Conservation (phyloP, 164 flowering plant genomes). For the Umbilicus rupestris region DNA sequence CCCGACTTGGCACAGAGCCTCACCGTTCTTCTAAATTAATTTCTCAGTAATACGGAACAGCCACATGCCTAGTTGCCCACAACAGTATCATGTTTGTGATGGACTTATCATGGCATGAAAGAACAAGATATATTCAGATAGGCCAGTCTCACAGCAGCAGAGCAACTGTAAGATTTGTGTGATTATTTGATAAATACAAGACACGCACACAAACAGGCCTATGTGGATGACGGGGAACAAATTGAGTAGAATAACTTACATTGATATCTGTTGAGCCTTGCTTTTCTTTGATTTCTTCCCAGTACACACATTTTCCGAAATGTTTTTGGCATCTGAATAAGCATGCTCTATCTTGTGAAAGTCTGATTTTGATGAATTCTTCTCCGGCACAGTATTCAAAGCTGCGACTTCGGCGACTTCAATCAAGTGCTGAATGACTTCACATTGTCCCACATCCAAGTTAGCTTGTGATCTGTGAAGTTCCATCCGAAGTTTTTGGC, state of each 20-base stretch:
- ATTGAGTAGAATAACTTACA: constrained; percentile 24
- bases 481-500: constrained; percentile 73
- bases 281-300: constrained; percentile 26
- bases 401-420: constrained; percentile 66
- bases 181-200: neutral
- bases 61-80: no score
- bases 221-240: neutral
- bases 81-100: no score
- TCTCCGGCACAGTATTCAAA: constrained; percentile 29
- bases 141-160: neutral
- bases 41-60: no score
- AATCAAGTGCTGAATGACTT: constrained; percentile 77
- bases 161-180: neutral
- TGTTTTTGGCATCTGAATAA: constrained; percentile 24
- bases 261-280: constrained; percentile 28
- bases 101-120: no score
- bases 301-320: constrained; percentile 18
- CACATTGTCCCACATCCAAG: constrained; percentile 63
- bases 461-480: constrained; percentile 68
- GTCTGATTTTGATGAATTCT: constrained; percentile 26
- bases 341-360: constrained; percentile 34
- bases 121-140: neutral
- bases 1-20: no score
- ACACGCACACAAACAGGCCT: neutral
- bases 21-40: no score